phyloP scores from a whole-genome alignment of 2,329 filamentous ascomycete species.

The Coleophoma eucalyptorum region DNA sequence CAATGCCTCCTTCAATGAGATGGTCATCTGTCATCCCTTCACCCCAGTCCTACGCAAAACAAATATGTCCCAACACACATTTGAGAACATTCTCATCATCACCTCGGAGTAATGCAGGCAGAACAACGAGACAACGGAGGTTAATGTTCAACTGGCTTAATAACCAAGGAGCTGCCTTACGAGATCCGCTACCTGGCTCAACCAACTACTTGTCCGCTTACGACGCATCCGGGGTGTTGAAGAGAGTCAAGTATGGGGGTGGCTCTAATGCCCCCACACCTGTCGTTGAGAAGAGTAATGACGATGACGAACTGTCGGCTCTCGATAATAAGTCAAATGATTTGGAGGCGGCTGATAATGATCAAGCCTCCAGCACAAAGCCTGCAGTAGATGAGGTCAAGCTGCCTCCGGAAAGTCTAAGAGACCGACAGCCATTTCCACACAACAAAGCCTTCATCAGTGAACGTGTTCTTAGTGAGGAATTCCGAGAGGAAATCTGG shows the following conservation, averaged over 20 bases:
- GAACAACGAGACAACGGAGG: constrained; percentile 22
- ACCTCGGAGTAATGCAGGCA: constrained; percentile 13
- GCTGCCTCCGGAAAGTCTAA: constrained; percentile 13
- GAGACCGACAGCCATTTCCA: constrained; percentile 50
- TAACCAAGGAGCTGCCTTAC: constrained; percentile 18
- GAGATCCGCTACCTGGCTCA: constrained; percentile 20
- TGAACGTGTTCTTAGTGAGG: constrained; percentile 60
- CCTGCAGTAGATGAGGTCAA: background rate
- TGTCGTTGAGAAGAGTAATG: background rate
- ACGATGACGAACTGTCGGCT: background rate
- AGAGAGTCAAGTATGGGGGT: constrained; percentile 5
- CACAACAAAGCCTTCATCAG: constrained; percentile 56
- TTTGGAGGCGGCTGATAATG: background rate
- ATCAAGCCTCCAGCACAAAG: constrained; percentile 4
- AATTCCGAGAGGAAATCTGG: constrained; percentile 61
- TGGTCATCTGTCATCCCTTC: constrained; percentile 15
- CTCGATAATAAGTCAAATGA: background rate
- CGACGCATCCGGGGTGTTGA: constrained; percentile 20
- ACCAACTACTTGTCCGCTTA: constrained; percentile 29
- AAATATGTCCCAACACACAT: constrained; percentile 14
- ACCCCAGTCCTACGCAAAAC: constrained; percentile 14
- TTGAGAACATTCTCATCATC: constrained; percentile 27
- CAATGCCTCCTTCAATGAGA: constrained; percentile 24
- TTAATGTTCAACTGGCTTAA: constrained; percentile 25
- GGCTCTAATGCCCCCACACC: background rate